phyloP scores from a whole-genome alignment of 768 basidiomycete genomes.

The Boletus tylopilopsis region DNA sequence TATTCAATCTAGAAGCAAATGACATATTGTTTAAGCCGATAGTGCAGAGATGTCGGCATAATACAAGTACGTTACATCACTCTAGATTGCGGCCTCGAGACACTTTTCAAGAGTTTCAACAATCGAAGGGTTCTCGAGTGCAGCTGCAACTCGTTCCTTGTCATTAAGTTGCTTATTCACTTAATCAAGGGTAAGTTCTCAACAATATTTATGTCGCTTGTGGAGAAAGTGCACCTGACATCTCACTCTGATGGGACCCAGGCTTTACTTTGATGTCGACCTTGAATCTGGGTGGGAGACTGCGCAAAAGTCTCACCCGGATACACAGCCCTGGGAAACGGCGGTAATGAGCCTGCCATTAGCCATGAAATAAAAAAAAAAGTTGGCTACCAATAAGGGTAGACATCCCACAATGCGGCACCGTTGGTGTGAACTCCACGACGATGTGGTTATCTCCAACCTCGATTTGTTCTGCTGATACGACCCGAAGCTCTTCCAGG shows the following conservation, averaged over 20 bases:
- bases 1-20: background rate
- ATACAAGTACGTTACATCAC: slow-evolving; percentile 2
- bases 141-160: slow-evolving; percentile 97
- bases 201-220: background rate
- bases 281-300: slow-evolving; percentile 90
- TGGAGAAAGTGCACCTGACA: slow-evolving; percentile 56
- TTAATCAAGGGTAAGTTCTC: slow-evolving; percentile 26
- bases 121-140: slow-evolving; percentile 86
- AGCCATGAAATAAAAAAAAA: background rate
- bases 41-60: background rate
- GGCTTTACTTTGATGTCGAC: slow-evolving; percentile 91
- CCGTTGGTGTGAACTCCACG: slow-evolving; percentile 95
- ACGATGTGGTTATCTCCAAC: slow-evolving; percentile 61
- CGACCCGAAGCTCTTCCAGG: slow-evolving; percentile 92
- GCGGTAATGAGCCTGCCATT: background rate
- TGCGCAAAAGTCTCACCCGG: slow-evolving; percentile 83
- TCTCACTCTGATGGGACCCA: slow-evolving; percentile 94
- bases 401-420: slow-evolving; percentile 97
- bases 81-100: slow-evolving; percentile 37
- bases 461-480: slow-evolving; percentile 82
- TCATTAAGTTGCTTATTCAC: slow-evolving; percentile 99
- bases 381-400: slow-evolving; percentile 83
- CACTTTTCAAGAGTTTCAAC: slow-evolving; percentile 85
- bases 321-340: slow-evolving; percentile 71
- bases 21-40: background rate